Base-by-base conservation (phyloP, 352 stramenopile species). In the Phytopythium helicoides region DNA sequence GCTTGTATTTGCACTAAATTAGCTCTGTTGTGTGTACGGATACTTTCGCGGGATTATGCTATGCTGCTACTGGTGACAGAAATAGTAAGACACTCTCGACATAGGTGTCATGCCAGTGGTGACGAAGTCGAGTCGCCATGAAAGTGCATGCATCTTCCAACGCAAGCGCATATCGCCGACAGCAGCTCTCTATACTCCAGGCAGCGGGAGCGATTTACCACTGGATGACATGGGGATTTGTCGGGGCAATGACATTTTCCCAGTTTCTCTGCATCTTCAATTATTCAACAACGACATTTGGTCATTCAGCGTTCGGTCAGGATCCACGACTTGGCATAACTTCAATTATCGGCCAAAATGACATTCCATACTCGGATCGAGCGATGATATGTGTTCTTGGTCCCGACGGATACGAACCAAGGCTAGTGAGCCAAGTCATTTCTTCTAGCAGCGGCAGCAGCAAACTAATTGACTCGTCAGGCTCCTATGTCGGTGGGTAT, bases 311-410 rank as follows among this genome's bases (percentile, higher is more conserved):
- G 5, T 69, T 52, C 14, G 67, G 67, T 0, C 37, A 47, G 19
- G 40, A 57, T 16, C 56, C 56, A 1, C 19, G 16, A 1, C 31
- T 25, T 0, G 60, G 63, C 0, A 19, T 51, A 11, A 64, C 31
- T n/a, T 9, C 57, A 15, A 60, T 80, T 19, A n/a, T 47, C 1
- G 71, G 72, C 1, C 47, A 39, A 0, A 86, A 80, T 41, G 75
- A 86, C 31, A 54, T 73, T 16, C 72, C 68, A 3, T 84, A 72
- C 48, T 41, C 58, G 6, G 74, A 83, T 38, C 61, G 71, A 1
- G 56, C 48, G 9, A 46, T 83, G n/a, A 64, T 69, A 1, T 86
- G 75, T 23, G 50, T 71, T 2, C 36, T 49, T 2, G 49, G 62
- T 9, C 66, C 64, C 1, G 46, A 38, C 3, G 35, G 44, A 0